A percentile compares a stretch with the other conserved stretches of the same genome.
Conservation (phyloP, 768 basidiomycete species). For the Lactarius psammicola region DNA sequence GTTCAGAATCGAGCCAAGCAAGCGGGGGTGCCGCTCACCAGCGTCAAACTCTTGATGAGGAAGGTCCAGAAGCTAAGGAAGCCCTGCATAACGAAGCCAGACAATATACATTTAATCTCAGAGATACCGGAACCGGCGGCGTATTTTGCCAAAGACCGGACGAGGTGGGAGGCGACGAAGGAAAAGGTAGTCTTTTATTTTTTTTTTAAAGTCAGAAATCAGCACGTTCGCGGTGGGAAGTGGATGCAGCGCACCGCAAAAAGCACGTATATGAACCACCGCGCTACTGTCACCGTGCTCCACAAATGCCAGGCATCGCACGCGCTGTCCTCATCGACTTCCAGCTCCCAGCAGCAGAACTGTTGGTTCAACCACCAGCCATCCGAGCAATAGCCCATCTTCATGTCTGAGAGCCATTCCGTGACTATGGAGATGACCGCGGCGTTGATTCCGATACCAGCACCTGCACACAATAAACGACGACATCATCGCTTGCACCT, state of each 20-base stretch:
- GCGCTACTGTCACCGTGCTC: slow-evolving; percentile 66
- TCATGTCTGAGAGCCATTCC: slow-evolving; percentile 96
- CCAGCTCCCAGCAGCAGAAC: slow-evolving; percentile 98
- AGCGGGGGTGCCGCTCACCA: slow-evolving; percentile 54
- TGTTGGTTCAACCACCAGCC: slow-evolving; percentile 99
- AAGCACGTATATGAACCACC: slow-evolving; percentile 83
- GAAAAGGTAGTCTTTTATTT: slow-evolving; percentile 67
- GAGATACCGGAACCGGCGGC: slow-evolving; percentile 98
- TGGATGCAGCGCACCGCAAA: slow-evolving; percentile 69
- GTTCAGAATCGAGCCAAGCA: slow-evolving; percentile 20
- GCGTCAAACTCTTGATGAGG: slow-evolving; percentile 87
- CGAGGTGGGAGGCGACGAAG: slow-evolving; percentile 85
- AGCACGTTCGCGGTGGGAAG: background rate
- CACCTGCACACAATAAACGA: slow-evolving; percentile 52
- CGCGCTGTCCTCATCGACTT: slow-evolving; percentile 69
- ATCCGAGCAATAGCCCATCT: slow-evolving; percentile 94
- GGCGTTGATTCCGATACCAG: slow-evolving; percentile 91
- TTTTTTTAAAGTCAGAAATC: background rate
- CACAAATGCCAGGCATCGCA: slow-evolving; percentile 94
- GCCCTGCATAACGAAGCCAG: slow-evolving; percentile 96
- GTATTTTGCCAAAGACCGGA: slow-evolving; percentile 85
- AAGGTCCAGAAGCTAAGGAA: slow-evolving; percentile 90
- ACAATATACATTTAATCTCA: slow-evolving; percentile 97
- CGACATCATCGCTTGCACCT: slow-evolving; percentile 12
- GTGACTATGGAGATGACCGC: slow-evolving; percentile 93